These are phyloP conservation scores for Arachis hypogaea DNA, from an alignment of 306 rosid species.

Conservation along the genomic window DNA sequence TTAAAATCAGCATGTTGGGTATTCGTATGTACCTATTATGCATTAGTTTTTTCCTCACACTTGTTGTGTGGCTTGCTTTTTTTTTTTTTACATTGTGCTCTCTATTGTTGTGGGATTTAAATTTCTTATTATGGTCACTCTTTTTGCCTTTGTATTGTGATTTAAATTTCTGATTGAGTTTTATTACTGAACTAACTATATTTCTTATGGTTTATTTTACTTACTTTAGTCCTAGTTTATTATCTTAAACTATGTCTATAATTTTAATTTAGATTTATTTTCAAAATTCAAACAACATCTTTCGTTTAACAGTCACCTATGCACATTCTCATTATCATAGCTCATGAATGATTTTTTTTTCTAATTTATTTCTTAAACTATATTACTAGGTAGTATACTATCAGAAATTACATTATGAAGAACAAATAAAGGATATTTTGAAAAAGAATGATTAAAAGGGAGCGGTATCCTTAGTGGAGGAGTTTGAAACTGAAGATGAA, in stretches of 20 bases:
- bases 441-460: constrained; percentile 85
- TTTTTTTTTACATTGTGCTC: too few species aligned
- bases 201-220: constrained; percentile 8
- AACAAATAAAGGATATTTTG: constrained; percentile 88
- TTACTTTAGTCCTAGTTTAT: not conserved
- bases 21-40: too few species aligned
- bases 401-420: constrained; percentile 77
- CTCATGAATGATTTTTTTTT: constrained; percentile 13
- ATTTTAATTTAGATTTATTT: too few species aligned
- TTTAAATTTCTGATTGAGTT: constrained; percentile 31
- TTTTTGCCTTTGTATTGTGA: not conserved
- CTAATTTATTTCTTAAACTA: constrained; percentile 19
- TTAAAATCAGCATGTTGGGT: too few species aligned
- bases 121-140: too few species aligned
- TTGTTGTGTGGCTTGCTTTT: too few species aligned
- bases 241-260: too few species aligned
- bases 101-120: too few species aligned
- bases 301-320: not conserved
- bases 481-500: constrained; percentile 87
- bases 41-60: too few species aligned
- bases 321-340: constrained; percentile 20
- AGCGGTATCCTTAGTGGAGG: constrained; percentile 88
- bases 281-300: too few species aligned
- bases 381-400: constrained; percentile 77
- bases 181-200: not conserved